Evolutionary conservation across 2,329 filamentous ascomycete genomes (phyloP), one percentile per base, ranked within the genome.

Genomic region (Rhinocladiella similis): DNA sequence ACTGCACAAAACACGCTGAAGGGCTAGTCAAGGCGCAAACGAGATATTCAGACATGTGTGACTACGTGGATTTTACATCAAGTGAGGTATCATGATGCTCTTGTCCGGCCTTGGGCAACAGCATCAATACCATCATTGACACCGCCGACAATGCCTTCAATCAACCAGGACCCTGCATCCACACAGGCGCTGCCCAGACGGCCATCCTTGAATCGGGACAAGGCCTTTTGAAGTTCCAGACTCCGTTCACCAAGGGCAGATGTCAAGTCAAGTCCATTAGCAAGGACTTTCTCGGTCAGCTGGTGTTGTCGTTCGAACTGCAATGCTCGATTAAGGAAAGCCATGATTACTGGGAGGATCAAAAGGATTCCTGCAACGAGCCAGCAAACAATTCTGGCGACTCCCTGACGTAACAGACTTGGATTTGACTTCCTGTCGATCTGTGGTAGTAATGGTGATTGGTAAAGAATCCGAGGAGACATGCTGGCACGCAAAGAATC

Each of bases 301-400:
- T 82, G 83, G 70, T 90, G 83, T 62, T 84, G 79, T 14, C 85
- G 80, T 68, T 91, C 88, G 60, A 86, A 86, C 47, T 79, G 74
- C 41, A 63, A 35, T n/a, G 52, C 36, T 14, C 59, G 52, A 35
- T 60, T 59, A 33, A 58, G 53, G 13, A 62, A 50, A 9, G 48
- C 48, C 56, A 62, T 60, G 19, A 62, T 43, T 13, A 62, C 16
- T 6, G 61, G 61, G 9, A 63, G 27, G 18, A 63, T 14, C n/a
- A 63, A 20, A 2, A 60, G 39, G 13, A 63, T 29, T n/a, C 55
- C 38, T 13, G 60, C 55, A 50, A 62, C 25, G 25, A 59, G 13
- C 60, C 60, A 62, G 27, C 60, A 62, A 3, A 62, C 54, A 14
- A 50, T 29, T 20, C 56, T 57, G n/a, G 60, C 60, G 38, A 62